Evolutionary conservation across 139 green algal species (phyloP).

Genomic region (Chlamydomonas schloesseri): DNA sequence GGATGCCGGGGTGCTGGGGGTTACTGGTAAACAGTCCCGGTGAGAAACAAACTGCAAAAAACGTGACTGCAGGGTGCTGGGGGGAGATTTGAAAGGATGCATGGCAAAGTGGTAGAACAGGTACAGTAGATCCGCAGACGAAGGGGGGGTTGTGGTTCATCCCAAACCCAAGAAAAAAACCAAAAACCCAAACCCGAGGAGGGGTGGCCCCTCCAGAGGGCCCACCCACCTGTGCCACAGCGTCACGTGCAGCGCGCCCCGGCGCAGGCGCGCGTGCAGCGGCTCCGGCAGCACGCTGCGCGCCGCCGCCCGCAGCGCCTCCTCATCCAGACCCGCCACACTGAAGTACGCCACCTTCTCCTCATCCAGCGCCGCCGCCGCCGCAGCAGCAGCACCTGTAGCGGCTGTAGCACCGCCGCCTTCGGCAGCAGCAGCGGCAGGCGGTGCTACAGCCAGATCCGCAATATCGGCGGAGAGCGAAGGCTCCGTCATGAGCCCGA

Average conservation of each 20-base stretch:
- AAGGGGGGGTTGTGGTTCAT: no score
- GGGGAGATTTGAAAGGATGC: no score
- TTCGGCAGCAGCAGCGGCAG: neutral
- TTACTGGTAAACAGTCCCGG: no score
- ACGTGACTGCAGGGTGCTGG: no score
- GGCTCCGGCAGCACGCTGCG: slow-evolving; percentile 11
- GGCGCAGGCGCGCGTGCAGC: slow-evolving; percentile 18
- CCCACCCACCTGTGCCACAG: slow-evolving; percentile 53
- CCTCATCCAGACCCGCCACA: slow-evolving; percentile 28
- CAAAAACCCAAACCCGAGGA: no score
- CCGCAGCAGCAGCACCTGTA: neutral
- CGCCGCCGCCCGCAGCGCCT: slow-evolving; percentile 34
- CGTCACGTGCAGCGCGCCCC: slow-evolving; percentile 40
- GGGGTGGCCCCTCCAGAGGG: no score
- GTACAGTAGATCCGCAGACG: no score
- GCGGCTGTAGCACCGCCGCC: neutral
- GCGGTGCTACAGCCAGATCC: neutral
- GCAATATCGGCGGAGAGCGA: neutral
- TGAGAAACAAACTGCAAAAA: no score
- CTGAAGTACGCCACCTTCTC: slow-evolving; percentile 38
- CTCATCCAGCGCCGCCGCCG: neutral
- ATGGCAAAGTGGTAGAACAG: no score
- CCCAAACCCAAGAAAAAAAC: no score
- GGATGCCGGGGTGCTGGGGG: no score
- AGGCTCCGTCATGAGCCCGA: neutral